Evolutionary conservation across 495 filamentous ascomycete genomes (phyloP).

Genomic region (Aspergillus nanangensis): DNA sequence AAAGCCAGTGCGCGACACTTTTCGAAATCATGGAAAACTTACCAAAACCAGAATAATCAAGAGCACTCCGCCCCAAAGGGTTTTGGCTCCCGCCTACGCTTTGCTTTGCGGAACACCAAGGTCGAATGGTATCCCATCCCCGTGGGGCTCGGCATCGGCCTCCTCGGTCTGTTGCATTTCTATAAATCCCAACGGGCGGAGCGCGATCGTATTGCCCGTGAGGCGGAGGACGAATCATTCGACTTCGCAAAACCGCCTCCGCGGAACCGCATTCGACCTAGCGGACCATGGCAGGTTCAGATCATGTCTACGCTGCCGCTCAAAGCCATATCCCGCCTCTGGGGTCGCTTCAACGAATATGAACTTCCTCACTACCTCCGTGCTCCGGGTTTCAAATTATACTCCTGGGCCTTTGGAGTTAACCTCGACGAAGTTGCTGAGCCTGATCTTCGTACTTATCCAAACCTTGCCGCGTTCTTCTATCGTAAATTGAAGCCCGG

Average conservation of each 20-base stretch:
- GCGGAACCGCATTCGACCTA: conserved; percentile 68
- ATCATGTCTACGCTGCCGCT: conserved; percentile 94
- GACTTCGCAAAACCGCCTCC: conserved; percentile 53
- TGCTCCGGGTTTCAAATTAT: conserved; percentile 91
- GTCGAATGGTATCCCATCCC: conserved; percentile 97
- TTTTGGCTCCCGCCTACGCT: conserved; percentile 56
- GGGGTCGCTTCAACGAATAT: conserved; percentile 94
- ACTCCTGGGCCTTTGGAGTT: conserved; percentile 88
- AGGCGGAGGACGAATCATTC: conserved; percentile 46
- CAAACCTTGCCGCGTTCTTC: conserved; percentile 95
- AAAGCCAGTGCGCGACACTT: conserved; percentile 36
- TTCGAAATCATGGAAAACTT: conserved; percentile 34
- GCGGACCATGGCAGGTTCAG: conserved; percentile 93
- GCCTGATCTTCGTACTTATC: conserved; percentile 79
- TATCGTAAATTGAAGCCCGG: conserved; percentile 92
- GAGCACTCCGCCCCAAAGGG: conserved; percentile 38
- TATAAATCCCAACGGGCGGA: conserved; percentile 65
- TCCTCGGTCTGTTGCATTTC: conserved; percentile 79
- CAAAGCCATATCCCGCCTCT: conserved; percentile 87
- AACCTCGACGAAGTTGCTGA: conserved; percentile 87
- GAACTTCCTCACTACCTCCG: conserved; percentile 86
- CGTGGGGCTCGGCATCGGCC: conserved; percentile 79
- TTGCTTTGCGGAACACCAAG: conserved; percentile 66
- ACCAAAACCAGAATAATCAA: conserved; percentile 31
- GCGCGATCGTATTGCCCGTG: conserved; percentile 38